Conservation (phyloP, 495 filamentous ascomycete genomes). For the Chaetomium fimeti region DNA sequence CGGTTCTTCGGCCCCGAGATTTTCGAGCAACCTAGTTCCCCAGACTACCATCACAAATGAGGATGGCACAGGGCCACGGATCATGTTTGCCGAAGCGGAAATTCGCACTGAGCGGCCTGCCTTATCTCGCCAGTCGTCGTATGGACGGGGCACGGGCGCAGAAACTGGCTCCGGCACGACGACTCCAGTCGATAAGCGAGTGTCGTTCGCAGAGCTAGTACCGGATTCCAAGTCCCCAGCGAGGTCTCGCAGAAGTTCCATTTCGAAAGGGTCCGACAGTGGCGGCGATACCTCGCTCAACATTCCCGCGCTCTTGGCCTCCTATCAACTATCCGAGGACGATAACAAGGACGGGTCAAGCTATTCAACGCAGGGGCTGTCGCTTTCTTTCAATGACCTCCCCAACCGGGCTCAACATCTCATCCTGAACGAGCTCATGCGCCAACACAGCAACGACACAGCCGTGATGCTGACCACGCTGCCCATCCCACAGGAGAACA, state of each 20-base stretch:
- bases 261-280: constrained; percentile 23
- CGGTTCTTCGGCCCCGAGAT: constrained; percentile 53
- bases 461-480: constrained; percentile 82
- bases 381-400: constrained; percentile 81
- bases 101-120: constrained; percentile 39
- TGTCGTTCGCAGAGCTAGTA: constrained; percentile 61
- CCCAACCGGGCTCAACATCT: constrained; percentile 80
- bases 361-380: constrained; percentile 59
- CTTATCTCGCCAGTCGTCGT: constrained; percentile 50
- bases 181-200: constrained; percentile 58
- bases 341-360: constrained; percentile 50
- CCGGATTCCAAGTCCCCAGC: constrained; percentile 25
- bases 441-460: constrained; percentile 64
- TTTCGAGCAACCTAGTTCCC: constrained; percentile 73
- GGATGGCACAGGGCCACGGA: constrained; percentile 66
- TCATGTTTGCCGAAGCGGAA: constrained; percentile 67
- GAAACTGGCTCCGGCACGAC: constrained; percentile 48
- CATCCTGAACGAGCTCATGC: constrained; percentile 82
- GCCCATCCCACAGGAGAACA: constrained; percentile 74
- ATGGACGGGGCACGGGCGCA: constrained; percentile 57
- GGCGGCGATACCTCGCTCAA: constrained; percentile 35
- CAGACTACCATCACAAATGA: constrained; percentile 64
- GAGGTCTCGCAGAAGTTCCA: constrained; percentile 36
- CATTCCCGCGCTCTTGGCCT: constrained; percentile 39
- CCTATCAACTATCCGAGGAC: constrained; percentile 30